These are phyloP conservation scores for Trametes polyzona DNA, from an alignment of 1,284 basidiomycete genomes.

Conservation along the genomic window DNA sequence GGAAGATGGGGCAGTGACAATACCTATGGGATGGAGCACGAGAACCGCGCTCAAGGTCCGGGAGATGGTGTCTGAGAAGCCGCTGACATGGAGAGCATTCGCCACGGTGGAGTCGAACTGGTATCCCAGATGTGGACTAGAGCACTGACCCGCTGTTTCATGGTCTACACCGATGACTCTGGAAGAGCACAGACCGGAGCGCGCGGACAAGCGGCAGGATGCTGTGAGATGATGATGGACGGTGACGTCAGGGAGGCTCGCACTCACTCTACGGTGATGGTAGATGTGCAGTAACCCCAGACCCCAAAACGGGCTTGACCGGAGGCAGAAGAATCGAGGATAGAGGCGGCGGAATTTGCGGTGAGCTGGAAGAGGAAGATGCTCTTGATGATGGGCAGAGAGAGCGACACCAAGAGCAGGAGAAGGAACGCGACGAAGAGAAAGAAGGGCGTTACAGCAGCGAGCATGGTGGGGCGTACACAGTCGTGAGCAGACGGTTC, in stretches of 20 bases:
- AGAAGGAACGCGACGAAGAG: constrained; percentile 56
- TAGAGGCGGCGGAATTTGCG: constrained; percentile 39
- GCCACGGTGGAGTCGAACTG: constrained; percentile 52
- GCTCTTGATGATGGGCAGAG: constrained; percentile 59
- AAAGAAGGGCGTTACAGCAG: constrained; percentile 45
- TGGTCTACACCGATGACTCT: constrained; percentile 47
- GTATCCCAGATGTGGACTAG: constrained; percentile 52
- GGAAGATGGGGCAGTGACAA: constrained; percentile 16
- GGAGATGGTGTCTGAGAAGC: constrained; percentile 46
- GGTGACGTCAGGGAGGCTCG: constrained; percentile 14
- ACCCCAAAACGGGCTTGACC: constrained; percentile 54
- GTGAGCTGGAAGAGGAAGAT: constrained; percentile 55
- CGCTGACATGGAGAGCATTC: constrained; percentile 45
- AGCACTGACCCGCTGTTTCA: constrained; percentile 45
- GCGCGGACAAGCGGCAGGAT: constrained; percentile 22
- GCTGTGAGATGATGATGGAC: constrained; percentile 13
- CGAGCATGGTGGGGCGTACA: constrained; percentile 36
- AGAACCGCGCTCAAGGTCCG: constrained; percentile 42
- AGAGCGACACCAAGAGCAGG: constrained; percentile 59
- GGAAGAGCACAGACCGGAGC: constrained; percentile 16
- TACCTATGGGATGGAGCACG: constrained; percentile 53
- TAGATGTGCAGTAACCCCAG: constrained; percentile 63
- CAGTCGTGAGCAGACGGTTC: neutral
- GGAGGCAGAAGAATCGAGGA: constrained; percentile 41
- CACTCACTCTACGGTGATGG: constrained; percentile 49